These are phyloP conservation scores for Pseudonitzschia multiseries DNA, from an alignment of 108 stramenopile species.

Conservation along the genomic window DNA sequence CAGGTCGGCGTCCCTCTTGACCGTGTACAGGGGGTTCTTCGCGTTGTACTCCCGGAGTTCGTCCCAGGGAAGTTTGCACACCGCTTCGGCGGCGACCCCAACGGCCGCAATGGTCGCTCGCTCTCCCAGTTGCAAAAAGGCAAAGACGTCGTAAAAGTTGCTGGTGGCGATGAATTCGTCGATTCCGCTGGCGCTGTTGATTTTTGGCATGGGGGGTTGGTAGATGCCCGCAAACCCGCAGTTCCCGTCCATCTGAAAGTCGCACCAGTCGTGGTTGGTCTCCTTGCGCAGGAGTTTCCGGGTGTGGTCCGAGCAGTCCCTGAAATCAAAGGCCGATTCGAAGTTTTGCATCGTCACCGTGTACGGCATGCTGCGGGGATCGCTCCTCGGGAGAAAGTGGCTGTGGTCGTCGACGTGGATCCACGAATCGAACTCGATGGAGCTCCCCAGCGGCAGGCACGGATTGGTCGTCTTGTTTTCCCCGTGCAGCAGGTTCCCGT, in stretches of 20 bases:
- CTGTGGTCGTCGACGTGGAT: slow-evolving; percentile 44
- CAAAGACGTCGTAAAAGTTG: slow-evolving; percentile 62
- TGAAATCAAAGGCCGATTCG: slow-evolving; percentile 40
- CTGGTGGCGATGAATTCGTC: slow-evolving; percentile 75
- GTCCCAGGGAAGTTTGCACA: slow-evolving; percentile 60
- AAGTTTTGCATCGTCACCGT: slow-evolving; percentile 52
- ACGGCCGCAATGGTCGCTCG: slow-evolving; percentile 48
- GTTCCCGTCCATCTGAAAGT: slow-evolving; percentile 75
- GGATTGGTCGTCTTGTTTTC: slow-evolving; percentile 44
- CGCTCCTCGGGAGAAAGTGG: slow-evolving; percentile 12
- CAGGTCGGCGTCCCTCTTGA: slow-evolving; percentile 39
- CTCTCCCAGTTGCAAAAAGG: slow-evolving; percentile 55
- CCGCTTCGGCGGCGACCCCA: slow-evolving; percentile 36
- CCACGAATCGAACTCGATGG: slow-evolving; percentile 42
- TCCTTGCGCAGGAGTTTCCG: slow-evolving; percentile 34
- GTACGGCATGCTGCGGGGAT: slow-evolving; percentile 29
- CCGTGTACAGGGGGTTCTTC: not conserved
- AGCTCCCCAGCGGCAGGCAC: slow-evolving; percentile 46
- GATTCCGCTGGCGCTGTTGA: slow-evolving; percentile 24
- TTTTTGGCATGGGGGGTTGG: slow-evolving; percentile 76
- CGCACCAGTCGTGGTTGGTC: slow-evolving; percentile 61
- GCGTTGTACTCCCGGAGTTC: slow-evolving; percentile 58
- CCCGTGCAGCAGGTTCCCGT: slow-evolving; percentile 46
- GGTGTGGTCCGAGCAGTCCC: slow-evolving; percentile 36
- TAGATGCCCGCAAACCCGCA: slow-evolving; percentile 87